Base-by-base conservation (phyloP, 2,329 filamentous ascomycete genomes). In the Colletotrichum sp. region DNA sequence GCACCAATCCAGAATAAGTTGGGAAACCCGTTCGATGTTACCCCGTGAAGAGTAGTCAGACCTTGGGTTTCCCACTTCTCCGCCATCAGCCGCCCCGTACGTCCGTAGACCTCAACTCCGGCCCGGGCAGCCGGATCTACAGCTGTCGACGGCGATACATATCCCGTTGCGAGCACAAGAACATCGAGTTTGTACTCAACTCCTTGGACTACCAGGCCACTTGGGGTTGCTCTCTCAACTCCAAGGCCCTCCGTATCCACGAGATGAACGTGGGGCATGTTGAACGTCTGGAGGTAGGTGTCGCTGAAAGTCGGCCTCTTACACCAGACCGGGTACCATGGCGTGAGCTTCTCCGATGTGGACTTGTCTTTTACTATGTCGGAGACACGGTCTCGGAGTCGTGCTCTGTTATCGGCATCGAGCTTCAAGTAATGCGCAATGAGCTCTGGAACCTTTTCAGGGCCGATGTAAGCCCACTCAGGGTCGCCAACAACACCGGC, bases 261-360 rank as follows among this genome's bases (percentile, higher is more conserved):
- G 0, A 94, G 87, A 8, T 86, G 85, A 4, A 94, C 92, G 78
- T 92, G 89, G 0, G 86, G 82, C 34, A 79, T 80, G 82, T 94
- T 94, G 86, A 93, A 94, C 0, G 88, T 78, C 4, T 85, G 79
- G 0, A 93, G 86, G 78, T 92, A 93, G 6, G 88, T 86, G 79
- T 93, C 90, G 81, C 91, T 90, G 82, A 93, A 93, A 55, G 85
- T 88, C 0, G 92, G 91, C 1, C 92, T 88, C 81, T 94, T 94
- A 84, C 92, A 94, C 87, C 89, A 92, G 0, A 83, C 82, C 1
- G 89, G 87, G 79, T 93, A 94, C 89, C 90, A 92, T 0, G 91
- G 84, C 79, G 91, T 90, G 8, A 93, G 85, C 6, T 82, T 85
- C 30, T 86, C 85, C 0, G 91, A 91, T 0, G 87, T 90, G 2